Base-by-base conservation (phyloP, 306 rosid genomes). In the Argentina anserina region DNA sequence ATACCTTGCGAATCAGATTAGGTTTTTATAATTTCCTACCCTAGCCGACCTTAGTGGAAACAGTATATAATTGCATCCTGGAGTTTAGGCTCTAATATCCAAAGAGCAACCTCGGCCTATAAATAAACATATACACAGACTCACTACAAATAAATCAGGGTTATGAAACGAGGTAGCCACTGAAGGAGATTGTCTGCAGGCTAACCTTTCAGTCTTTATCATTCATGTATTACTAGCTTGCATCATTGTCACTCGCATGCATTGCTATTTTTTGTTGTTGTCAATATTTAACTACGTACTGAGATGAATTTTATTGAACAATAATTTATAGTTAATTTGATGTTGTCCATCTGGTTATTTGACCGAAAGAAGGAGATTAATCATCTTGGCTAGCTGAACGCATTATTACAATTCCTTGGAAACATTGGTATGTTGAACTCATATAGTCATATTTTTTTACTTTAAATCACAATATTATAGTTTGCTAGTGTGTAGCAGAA, bases 21-120 rank as follows among this genome's bases (percentile, higher is more conserved):
- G 43, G 2, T 59, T 29, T 31, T 31, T 59, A 15, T 29, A 29
- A 59, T 61, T 26, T 34, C 26, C 21, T 26, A 56, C 11, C 65
- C 21, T 61, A 36, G 20, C 43, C 43, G 7, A 7, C 67, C 31
- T 66, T 66, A 36, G 74, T 72, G 78, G 75, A 36, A 34, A 59
- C 31, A 73, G 14, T 13, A 79, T 13, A 79, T 79, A 59, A 73
- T 79, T 72, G 74, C 74, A 55, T 58, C 15, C 45, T 45, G 59
- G 39, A 39, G 65, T 70, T 37, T 17, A 55, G 9, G 21, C 39
- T 15, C 18, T 2, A n/a, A n/a, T n/a, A n/a, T n/a, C n/a, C n/a
- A n/a, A n/a, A n/a, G n/a, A n/a, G n/a, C 18, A 17, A 17, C 23
- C 40, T 29, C 33, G 33, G 40, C 39, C 39, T 59, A 59, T 29